Evolutionary conservation across 805 yeast species (phyloP), one percentile per base, ranked within the genome.

Genomic region (Starmerella powellii): DNA sequence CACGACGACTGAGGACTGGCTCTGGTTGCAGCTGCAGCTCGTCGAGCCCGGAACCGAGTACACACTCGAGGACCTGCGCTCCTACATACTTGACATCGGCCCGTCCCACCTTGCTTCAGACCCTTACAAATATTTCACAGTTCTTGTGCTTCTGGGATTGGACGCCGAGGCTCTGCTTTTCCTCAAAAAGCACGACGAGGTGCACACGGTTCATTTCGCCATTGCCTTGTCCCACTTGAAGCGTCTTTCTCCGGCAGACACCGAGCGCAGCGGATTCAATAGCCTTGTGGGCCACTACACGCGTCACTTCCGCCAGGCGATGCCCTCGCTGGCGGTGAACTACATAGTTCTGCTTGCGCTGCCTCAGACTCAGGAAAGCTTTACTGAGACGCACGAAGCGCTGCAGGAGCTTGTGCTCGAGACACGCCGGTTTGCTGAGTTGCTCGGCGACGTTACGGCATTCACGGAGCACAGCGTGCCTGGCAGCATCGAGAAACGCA

Each of bases 301-400:
- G 10, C 72, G 86, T 48, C 74, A 78, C 15, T 88, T 91, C 67
- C 78, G 86, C 54, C 73, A 74, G 45, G 74, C 88, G 31, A 94
- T 86, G 62, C 94, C 97, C 19, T 74, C 78, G 54, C 83, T 80
- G 43, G 96, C 96, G 0, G 81, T 83, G n/a, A 95, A 88, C 58
- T 91, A 91, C 56, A 63, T 88, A 40, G 69, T 81, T 20, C 65
- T 82, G 51, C 76, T 86, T 21, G 78, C 83, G 37, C 54, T 85
- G 52, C 63, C 67, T 49, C 43, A 55, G 11, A 61, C 59, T 19
- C 56, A 63, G 19, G 64, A 67, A 26, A 80, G 78, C 48, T 33
- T 33, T 27, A 64, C 69, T 32, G 63, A 79, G 34, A 76, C 83
- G 47, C 86, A 81, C 54, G 87, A 81, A 52, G 79, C 93, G 0